phyloP scores from a whole-genome alignment of 768 basidiomycete genomes.

The Tubosaeta brunneosetosa region DNA sequence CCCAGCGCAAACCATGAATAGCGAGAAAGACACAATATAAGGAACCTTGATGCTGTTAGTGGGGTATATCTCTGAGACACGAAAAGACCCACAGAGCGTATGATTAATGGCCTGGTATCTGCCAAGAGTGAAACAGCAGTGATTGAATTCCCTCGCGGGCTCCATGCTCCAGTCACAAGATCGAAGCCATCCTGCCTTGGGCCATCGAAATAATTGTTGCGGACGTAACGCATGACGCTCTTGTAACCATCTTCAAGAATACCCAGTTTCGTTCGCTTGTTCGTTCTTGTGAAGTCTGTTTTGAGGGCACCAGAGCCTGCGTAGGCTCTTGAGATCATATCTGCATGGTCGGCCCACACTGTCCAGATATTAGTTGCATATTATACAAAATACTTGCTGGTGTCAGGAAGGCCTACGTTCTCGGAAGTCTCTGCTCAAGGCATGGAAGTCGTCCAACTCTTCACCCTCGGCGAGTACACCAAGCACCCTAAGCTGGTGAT shows the following conservation, averaged over 20 bases:
- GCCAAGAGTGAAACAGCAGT: conserved; percentile 66
- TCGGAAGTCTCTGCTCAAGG: conserved; percentile 78
- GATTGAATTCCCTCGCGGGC: conserved; percentile 70
- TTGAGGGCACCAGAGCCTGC: conserved; percentile 94
- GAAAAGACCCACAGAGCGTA: conserved; percentile 64
- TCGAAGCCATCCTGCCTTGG: conserved; percentile 92
- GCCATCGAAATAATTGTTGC: conserved; percentile 97
- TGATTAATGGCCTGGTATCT: conserved; percentile 76
- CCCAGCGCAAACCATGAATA: conserved; percentile 86
- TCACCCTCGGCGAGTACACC: conserved; percentile 71
- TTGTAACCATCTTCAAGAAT: conserved; percentile 82
- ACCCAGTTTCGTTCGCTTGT: conserved; percentile 80
- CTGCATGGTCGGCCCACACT: conserved; percentile 99
- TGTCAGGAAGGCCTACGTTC: conserved; percentile 56
- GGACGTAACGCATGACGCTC: conserved; percentile 78
- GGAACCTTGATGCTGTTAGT: conserved; percentile 61
- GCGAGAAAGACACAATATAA: conserved; percentile 68
- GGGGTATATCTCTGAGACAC: not conserved
- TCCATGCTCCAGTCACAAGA: conserved; percentile 87
- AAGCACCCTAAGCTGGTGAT: conserved; percentile 65
- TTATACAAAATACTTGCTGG: conserved; percentile 3
- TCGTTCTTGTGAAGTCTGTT: conserved; percentile 94
- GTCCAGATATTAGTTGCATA: not conserved
- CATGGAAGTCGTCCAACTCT: conserved; percentile 75
- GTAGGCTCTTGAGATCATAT: conserved; percentile 85